A percentile compares a stretch with the other conserved stretches of the same genome.
Evolutionary conservation across 257 asterid species (phyloP).

Genomic region (Solanum chilense): DNA sequence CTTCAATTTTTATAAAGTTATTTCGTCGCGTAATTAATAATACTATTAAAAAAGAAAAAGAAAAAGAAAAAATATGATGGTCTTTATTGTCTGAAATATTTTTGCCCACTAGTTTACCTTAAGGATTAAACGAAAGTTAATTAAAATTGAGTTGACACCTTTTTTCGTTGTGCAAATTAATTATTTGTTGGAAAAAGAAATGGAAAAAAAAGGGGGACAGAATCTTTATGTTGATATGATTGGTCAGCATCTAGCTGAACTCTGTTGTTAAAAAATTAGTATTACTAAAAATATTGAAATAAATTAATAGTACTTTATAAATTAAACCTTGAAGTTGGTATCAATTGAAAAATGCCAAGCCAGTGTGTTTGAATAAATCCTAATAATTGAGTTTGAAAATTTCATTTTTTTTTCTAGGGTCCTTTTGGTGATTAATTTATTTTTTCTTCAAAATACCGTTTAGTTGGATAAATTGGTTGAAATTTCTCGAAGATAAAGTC

Average conservation of each 20-base stretch:
- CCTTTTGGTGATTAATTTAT: not conserved
- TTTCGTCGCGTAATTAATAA: not conserved
- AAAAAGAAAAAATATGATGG: too few species aligned
- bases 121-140: not conserved
- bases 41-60: not conserved
- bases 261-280: not conserved
- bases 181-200: not conserved
- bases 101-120: not conserved
- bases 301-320: not conserved
- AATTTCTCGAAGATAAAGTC: not conserved
- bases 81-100: not conserved
- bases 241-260: not conserved
- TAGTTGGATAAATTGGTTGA: not conserved
- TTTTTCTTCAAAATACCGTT: not conserved
- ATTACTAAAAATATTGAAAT: not conserved
- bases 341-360: not conserved
- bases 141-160: not conserved
- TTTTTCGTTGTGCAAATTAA: not conserved
- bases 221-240: not conserved
- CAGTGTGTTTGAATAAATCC: not conserved
- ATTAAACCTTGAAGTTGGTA: not conserved
- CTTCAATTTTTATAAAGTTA: not conserved
- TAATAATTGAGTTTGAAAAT: not conserved
- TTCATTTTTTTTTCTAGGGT: not conserved
- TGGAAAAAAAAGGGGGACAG: not conserved